phyloP scores from a whole-genome alignment of 441 rosid species.

The Manihot esculenta region DNA sequence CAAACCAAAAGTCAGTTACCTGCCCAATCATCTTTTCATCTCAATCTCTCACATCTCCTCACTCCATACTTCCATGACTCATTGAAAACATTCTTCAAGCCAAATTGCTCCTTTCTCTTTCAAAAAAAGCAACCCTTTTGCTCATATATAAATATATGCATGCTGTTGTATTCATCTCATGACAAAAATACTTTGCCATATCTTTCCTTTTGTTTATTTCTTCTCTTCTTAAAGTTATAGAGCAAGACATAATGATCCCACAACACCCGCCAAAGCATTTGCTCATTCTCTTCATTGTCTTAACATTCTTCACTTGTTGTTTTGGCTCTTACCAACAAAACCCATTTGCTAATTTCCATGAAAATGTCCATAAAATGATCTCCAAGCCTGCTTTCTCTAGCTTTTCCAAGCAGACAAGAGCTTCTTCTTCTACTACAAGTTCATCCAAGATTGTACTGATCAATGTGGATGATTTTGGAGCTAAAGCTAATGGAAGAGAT shows the following conservation, averaged over 20 bases:
- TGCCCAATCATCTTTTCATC: conserved; percentile 18
- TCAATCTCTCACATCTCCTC: conserved; percentile 10
- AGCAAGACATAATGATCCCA: background rate
- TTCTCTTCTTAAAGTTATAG: background rate
- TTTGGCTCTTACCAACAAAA: conserved; percentile 22
- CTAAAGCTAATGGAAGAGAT: conserved; percentile 68
- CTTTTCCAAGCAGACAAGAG: background rate
- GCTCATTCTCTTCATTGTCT: conserved; percentile 11
- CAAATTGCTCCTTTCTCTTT: too few relatives aligned
- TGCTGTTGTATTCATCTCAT: background rate
- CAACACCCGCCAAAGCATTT: too few relatives aligned
- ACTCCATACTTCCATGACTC: conserved; percentile 10
- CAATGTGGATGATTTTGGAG: conserved; percentile 72
- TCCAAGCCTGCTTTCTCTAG: background rate
- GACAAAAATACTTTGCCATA: background rate
- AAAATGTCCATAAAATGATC: background rate
- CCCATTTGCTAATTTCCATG: background rate
- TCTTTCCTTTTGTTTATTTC: background rate
- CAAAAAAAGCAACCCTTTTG: background rate
- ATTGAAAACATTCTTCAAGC: background rate
- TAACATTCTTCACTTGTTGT: conserved; percentile 22
- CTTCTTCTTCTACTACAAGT: background rate
- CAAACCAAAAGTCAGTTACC: background rate
- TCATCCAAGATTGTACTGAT: conserved; percentile 25
- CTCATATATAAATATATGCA: conserved; percentile 17